Conservation (phyloP, 192 early-diverging fungal genomes). For the Umbelopsis sp. region DNA sequence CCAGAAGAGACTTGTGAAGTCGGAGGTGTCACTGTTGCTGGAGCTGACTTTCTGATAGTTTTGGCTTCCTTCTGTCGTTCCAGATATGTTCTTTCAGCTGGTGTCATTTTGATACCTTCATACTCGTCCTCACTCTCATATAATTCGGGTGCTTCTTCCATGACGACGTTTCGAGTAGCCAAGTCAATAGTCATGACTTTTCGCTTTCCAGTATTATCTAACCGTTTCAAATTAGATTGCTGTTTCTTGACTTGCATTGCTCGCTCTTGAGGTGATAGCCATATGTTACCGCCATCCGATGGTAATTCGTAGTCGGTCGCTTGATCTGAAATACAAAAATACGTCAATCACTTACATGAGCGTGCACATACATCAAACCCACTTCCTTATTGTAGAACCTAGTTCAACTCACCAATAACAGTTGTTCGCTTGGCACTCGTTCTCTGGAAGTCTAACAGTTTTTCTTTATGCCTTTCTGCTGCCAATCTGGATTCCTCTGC, state of each 20-base stretch:
- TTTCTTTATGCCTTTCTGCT: conserved; percentile 52
- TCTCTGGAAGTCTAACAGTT: conserved; percentile 48
- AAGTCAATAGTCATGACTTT: conserved; percentile 57
- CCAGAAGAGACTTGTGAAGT: conserved; percentile 22
- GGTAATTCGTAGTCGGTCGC: conserved; percentile 56
- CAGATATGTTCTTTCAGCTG: neutral
- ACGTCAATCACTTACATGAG: neutral
- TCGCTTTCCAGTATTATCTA: conserved; percentile 39
- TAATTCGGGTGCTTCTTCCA: conserved; percentile 32
- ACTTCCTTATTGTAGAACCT: too few relatives aligned
- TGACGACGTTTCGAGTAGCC: conserved; percentile 39
- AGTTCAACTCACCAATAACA: conserved; percentile 34
- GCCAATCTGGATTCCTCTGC: conserved; percentile 38
- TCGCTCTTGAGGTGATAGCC: conserved; percentile 51
- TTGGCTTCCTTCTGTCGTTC: neutral
- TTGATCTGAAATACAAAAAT: conserved; percentile 38
- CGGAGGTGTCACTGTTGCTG: neutral
- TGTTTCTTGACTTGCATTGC: conserved; percentile 42
- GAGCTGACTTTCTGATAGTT: neutral
- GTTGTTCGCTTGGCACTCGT: conserved; percentile 46
- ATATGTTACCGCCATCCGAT: conserved; percentile 51
- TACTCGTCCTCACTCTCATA: conserved; percentile 36
- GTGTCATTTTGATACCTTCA: conserved; percentile 15
- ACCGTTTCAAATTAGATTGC: conserved; percentile 45
- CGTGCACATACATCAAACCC: neutral